Percentiles rank a stretch among this genome's conserved stretches.
phyloP scores from a whole-genome alignment of 208 protist genomes.

The Crithidia expoeki region DNA sequence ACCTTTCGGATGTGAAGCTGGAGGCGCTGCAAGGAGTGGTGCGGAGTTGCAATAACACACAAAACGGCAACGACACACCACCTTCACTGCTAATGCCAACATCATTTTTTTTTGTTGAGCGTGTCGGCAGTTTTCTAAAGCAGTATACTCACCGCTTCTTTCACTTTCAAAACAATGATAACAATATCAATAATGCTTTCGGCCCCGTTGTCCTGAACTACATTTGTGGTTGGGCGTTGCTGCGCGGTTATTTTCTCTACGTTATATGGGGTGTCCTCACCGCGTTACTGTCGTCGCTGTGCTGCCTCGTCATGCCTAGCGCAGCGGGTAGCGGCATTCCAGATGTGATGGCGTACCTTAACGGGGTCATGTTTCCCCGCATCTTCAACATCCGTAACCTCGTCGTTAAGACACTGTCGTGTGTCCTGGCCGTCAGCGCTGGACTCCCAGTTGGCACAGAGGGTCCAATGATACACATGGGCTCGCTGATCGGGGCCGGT shows the following conservation, averaged over 20 bases:
- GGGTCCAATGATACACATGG: slow-evolving; percentile 94
- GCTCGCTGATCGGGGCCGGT: slow-evolving; percentile 84
- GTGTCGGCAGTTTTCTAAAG: neutral
- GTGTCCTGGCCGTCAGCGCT: slow-evolving; percentile 72
- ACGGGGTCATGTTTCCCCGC: slow-evolving; percentile 86
- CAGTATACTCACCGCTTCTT: neutral
- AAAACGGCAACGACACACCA: neutral
- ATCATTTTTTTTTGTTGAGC: neutral
- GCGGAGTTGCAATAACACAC: slow-evolving; percentile 21
- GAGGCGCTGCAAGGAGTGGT: slow-evolving; percentile 42
- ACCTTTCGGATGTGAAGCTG: slow-evolving; percentile 47
- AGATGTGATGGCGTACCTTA: slow-evolving; percentile 89
- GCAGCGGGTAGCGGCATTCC: slow-evolving; percentile 82
- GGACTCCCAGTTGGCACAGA: slow-evolving; percentile 88
- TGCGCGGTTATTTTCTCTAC: slow-evolving; percentile 43
- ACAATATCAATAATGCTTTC: neutral
- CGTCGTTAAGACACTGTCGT: slow-evolving; percentile 77
- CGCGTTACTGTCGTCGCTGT: slow-evolving; percentile 63
- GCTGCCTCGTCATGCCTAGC: slow-evolving; percentile 74
- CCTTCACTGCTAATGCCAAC: neutral
- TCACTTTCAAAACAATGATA: neutral
- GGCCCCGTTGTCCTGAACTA: slow-evolving; percentile 15
- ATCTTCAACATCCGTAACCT: slow-evolving; percentile 85
- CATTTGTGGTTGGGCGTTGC: slow-evolving; percentile 35
- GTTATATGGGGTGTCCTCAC: slow-evolving; percentile 45